Conservation (phyloP, 2,329 filamentous ascomycete species). For the Cytospora piceicola region DNA sequence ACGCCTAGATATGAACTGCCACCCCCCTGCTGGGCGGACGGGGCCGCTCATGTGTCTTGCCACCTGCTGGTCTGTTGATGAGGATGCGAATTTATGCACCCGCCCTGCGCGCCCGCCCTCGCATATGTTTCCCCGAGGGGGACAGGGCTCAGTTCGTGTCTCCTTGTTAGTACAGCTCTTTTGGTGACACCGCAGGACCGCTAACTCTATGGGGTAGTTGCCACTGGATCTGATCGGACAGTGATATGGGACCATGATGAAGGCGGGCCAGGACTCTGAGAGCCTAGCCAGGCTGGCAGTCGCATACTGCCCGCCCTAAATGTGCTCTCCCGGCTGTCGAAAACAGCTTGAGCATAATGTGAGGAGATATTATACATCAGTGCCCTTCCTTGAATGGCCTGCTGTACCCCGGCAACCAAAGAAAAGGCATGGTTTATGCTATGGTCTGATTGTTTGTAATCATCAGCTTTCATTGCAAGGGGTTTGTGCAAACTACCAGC, state of each 20-base stretch:
- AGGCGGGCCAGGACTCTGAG: neutral
- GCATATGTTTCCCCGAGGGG: neutral
- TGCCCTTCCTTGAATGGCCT: neutral
- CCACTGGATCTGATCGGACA: neutral
- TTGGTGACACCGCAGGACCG: neutral
- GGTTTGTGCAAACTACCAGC: neutral
- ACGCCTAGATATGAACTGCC: neutral
- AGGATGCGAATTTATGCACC: neutral
- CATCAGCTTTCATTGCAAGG: neutral
- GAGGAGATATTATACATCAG: neutral
- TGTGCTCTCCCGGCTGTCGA: neutral
- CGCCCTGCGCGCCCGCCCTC: neutral
- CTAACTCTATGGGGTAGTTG: neutral
- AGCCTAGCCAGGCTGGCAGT: no score
- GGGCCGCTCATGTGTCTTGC: neutral
- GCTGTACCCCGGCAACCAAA: neutral
- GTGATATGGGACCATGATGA: neutral
- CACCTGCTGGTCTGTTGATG: neutral
- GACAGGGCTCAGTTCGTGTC: neutral
- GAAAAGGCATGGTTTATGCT: neutral
- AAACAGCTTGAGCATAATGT: neutral
- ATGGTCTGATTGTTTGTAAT: neutral
- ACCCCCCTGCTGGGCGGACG: neutral
- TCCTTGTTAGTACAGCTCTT: neutral
- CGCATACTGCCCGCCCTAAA: neutral